Evolutionary conservation across 441 rosid genomes (phyloP).

Genomic region (Erysimum pusillum): DNA sequence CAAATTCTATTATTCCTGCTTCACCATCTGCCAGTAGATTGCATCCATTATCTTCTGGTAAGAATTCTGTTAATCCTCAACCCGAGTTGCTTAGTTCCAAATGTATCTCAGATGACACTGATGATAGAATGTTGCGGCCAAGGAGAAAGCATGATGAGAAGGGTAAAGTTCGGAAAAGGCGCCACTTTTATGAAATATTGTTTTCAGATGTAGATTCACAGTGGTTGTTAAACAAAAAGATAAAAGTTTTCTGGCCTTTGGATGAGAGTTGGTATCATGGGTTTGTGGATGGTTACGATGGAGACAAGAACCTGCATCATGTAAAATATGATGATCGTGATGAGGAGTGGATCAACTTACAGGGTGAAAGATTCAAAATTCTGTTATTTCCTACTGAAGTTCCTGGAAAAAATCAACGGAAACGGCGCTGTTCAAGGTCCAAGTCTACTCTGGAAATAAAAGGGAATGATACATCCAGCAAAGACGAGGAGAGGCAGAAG

Average conservation of each 20-base stretch:
- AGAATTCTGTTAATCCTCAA: conserved; percentile 44
- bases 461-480: conserved; percentile 49
- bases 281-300: conserved; percentile 77
- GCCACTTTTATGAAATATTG: conserved; percentile 84
- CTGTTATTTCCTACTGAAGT: conserved; percentile 84
- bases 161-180: conserved; percentile 72
- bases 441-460: conserved; percentile 49
- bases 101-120: conserved; percentile 65
- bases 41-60: conserved; percentile 54
- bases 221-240: conserved; percentile 79
- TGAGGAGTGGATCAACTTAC: conserved; percentile 93
- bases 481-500: conserved; percentile 56
- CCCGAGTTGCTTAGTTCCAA: conserved; percentile 58
- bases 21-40: conserved; percentile 56
- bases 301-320: conserved; percentile 83
- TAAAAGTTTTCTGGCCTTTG: conserved; percentile 96
- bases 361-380: conserved; percentile 86
- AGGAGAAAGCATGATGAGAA: conserved; percentile 65
- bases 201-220: conserved; percentile 70
- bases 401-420: conserved; percentile 61
- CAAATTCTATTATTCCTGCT: conserved; percentile 56
- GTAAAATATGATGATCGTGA: conserved; percentile 97
- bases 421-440: conserved; percentile 51
- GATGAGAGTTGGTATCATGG: conserved; percentile 94
- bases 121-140: conserved; percentile 81